Percentiles rank a stretch among this genome's conserved stretches.
These are phyloP conservation scores for Oryza officinalis DNA, from an alignment of 176 grass and related monocot species.

Conservation along the genomic window DNA sequence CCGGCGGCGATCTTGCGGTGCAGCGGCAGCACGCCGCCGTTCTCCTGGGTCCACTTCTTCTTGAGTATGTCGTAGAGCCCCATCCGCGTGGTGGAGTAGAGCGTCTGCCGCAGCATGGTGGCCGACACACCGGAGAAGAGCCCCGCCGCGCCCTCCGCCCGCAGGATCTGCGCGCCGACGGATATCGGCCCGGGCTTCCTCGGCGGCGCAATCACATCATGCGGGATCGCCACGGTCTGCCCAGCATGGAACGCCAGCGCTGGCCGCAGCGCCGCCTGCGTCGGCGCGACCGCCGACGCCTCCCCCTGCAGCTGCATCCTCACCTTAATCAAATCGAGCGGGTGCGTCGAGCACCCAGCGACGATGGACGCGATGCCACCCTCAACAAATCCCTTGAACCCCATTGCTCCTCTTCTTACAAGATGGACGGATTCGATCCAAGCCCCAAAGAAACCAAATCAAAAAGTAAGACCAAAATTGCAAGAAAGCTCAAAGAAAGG, in stretches of 20 bases:
- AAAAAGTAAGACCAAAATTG: not conserved
- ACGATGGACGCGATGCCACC: conserved; percentile 91
- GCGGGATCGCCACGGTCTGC: conserved; percentile 43
- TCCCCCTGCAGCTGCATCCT: conserved; percentile 96
- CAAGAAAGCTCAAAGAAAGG: conserved; percentile 15
- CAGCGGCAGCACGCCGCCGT: conserved; percentile 60
- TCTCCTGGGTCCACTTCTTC: conserved; percentile 61
- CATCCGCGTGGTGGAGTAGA: conserved; percentile 96
- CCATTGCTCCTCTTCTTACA: conserved; percentile 29
- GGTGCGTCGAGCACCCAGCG: conserved; percentile 90
- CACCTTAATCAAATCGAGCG: conserved; percentile 92
- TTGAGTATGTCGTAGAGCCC: conserved; percentile 94
- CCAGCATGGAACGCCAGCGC: conserved; percentile 58
- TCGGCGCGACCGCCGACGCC: not conserved
- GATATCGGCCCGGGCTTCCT: conserved; percentile 68
- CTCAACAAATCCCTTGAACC: conserved; percentile 85
- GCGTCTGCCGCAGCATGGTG: conserved; percentile 83
- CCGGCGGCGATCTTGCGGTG: conserved; percentile 71
- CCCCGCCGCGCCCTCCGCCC: conserved; percentile 64
- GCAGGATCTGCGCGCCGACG: conserved; percentile 83
- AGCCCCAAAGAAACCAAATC: not conserved
- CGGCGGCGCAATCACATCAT: conserved; percentile 28
- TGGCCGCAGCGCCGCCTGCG: conserved; percentile 48
- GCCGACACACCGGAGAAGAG: conserved; percentile 88
- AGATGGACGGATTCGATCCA: not conserved